Conservation (phyloP, 2,329 filamentous ascomycete genomes). For the Beauveria bassiana region DNA sequence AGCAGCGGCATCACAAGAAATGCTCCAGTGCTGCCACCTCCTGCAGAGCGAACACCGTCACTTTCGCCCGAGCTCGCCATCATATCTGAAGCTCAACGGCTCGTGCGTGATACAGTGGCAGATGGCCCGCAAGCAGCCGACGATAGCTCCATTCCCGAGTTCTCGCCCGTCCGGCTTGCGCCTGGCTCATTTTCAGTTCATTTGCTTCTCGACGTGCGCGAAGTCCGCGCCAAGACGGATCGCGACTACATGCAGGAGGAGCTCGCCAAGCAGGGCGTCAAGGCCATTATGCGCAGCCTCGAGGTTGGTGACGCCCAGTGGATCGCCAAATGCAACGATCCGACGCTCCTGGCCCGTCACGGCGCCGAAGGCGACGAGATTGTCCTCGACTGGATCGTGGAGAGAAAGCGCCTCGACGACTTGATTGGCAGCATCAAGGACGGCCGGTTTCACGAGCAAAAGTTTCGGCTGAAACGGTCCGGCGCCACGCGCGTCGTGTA, state of each 20-base stretch:
- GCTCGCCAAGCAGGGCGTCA: constrained; percentile 57
- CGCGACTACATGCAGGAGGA: constrained; percentile 71
- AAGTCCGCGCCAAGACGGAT: constrained; percentile 64
- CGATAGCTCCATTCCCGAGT: constrained; percentile 31
- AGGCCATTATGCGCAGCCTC: constrained; percentile 58
- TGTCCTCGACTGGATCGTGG: constrained; percentile 72
- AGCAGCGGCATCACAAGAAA: background rate
- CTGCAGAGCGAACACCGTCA: constrained; percentile 10
- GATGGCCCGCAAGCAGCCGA: background rate
- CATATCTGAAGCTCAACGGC: constrained; percentile 1
- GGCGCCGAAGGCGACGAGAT: constrained; percentile 61
- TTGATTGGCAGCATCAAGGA: constrained; percentile 75
- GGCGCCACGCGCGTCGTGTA: constrained; percentile 73
- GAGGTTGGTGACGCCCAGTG: constrained; percentile 71
- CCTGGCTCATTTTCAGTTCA: constrained; percentile 64
- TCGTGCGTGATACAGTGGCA: constrained; percentile 1
- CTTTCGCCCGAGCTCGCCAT: constrained; percentile 16
- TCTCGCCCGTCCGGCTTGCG: constrained; percentile 53
- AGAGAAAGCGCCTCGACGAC: constrained; percentile 74
- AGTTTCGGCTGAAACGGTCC: constrained; percentile 66
- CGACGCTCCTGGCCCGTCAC: constrained; percentile 43
- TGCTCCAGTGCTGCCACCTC: constrained; percentile 5
- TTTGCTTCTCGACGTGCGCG: constrained; percentile 66
- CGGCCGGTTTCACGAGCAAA: constrained; percentile 75
- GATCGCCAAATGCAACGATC: constrained; percentile 65